Conservation (phyloP, 345 rosid genomes). For the Tarenaya hassleriana region DNA sequence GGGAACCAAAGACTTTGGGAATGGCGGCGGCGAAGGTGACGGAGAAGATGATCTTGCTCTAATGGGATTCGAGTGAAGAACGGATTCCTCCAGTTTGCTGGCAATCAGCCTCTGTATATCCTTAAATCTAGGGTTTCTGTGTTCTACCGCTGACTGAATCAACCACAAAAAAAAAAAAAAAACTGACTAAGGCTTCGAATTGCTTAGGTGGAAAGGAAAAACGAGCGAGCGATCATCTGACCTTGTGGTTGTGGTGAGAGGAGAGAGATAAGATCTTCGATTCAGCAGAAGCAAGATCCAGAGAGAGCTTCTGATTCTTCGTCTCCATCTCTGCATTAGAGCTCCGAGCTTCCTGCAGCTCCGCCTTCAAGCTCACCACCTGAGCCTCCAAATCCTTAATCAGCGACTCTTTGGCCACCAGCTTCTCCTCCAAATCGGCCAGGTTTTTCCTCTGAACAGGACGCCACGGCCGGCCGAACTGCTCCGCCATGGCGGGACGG, state of each 20-base stretch:
- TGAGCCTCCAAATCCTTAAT: slow-evolving; percentile 54
- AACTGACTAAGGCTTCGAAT: neutral
- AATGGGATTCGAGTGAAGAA: slow-evolving; percentile 29
- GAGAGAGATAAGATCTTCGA: slow-evolving; percentile 48
- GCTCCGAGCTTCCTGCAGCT: slow-evolving; percentile 48
- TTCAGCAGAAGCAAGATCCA: slow-evolving; percentile 59
- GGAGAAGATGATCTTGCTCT: slow-evolving; percentile 21
- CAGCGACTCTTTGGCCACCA: slow-evolving; percentile 39
- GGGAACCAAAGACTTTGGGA: slow-evolving; percentile 27
- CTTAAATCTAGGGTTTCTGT: slow-evolving; percentile 49
- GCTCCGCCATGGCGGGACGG: slow-evolving; percentile 40
- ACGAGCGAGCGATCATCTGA: neutral
- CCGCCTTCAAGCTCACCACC: slow-evolving; percentile 45
- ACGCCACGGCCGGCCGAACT: slow-evolving; percentile 48
- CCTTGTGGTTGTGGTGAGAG: slow-evolving; percentile 22
- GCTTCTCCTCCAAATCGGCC: slow-evolving; percentile 48
- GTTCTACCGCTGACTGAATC: slow-evolving; percentile 37
- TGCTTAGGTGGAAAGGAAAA: neutral
- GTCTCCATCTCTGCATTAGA: slow-evolving; percentile 46
- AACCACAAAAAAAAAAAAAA: slow-evolving; percentile 16
- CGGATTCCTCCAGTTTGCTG: slow-evolving; percentile 51
- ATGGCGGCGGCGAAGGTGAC: slow-evolving; percentile 18
- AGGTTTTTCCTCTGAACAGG: slow-evolving; percentile 25
- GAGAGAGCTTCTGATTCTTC: slow-evolving; percentile 50
- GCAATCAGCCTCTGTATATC: slow-evolving; percentile 71